Base-by-base conservation (phyloP, 305 asterid species). In the Solanum aculeatissimum region DNA sequence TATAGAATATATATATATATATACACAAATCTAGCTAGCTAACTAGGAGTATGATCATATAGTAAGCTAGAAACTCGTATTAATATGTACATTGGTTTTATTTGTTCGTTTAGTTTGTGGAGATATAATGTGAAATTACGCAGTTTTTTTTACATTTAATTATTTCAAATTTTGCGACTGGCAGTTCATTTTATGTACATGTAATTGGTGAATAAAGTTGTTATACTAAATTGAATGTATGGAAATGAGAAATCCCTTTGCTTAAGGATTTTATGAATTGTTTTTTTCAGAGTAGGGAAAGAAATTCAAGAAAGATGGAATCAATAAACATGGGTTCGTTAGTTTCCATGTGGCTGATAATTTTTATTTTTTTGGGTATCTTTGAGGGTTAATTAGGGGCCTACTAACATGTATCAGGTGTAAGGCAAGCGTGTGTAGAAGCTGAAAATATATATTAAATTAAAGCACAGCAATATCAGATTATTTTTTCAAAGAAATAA, bases 331-430 rank as follows among this genome's bases (percentile, higher is more conserved):
- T 89, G 94, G 91, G 87, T 85, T 88, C 60, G 91, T 89, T 88
- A 84, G 88, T 88, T 74, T 49, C 74, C 93, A 91, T 89, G 95
- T 90, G 93, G 82, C 69, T 21, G 86, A 77, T 86, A 32, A 66
- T 16, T 66, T 66, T 66, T 16, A 27, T 71, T 12, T 66, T 82
- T 82, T 81, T 21, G 86, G 86, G 88, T 84, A 87, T 86, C 89
- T 83, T 86, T 81, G 88, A 51, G 78, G 47, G 85, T 71, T 91
- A 69, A 85, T 66, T 32, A 40, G 92, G 95, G 95, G 57, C 92
- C 93, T 86, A 91, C 91, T 92, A 91, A 93, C 95, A 90, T 91
- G 97, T 91, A 91, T 71, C 87, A 65, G 81, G 86, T 85, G 57
- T 40, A 81, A 45, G 79, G 66, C 68, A 78, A 78, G 68, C 83